Base-by-base conservation (phyloP, 192 early-diverging fungal species). In the Tieghemiomyces parasiticus region DNA sequence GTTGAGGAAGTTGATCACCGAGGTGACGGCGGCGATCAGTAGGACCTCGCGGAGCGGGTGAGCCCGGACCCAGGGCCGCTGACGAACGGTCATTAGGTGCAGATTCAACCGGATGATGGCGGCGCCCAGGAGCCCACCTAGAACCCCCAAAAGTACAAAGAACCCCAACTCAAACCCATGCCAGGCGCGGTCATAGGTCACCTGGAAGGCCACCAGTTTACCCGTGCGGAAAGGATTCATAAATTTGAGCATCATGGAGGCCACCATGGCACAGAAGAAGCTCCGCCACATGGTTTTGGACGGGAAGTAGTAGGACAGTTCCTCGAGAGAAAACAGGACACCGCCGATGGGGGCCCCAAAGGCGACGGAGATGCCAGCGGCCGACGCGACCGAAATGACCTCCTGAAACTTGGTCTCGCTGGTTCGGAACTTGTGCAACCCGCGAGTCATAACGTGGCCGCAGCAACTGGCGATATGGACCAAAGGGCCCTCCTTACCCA, bases 321-420 rank as follows among this genome's bases (percentile, higher is more conserved):
- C 67, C 65, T 77, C 75, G 34, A 77, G 62, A 32, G 71, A 73
- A 35, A 87, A 86, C 9, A 88, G 64, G 26, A 90, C 86, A 22
- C 85, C 86, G 0, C 83, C 95, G 58, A 97, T 93, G 0, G 95
- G 94, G 28, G 93, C 87, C 0, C 96, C 96, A 77, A 99, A 97
- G 4, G 94, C 95, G 4, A 94, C 92, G 0, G 91, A 89, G 9
- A 97, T 88, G n/a, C 95, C 96, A 3, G 96, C 94, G 0, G 96
- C 92, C 67, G 89, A 85, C 0, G 91, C 83, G 0, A 86, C 86
- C 16, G 86, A 88, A 24, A 90, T 70, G n/a, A 91, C 81, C 66
- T 91, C 85, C n/a, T 86, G 73, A 47, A 81, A 77, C 62, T 87
- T 83, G 22, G 88, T 87, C 73, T 92, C 88, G 65, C 90, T 97